These are phyloP conservation scores for Pulveroboletus sp. DNA, from an alignment of 768 basidiomycete species.

Conservation along the genomic window DNA sequence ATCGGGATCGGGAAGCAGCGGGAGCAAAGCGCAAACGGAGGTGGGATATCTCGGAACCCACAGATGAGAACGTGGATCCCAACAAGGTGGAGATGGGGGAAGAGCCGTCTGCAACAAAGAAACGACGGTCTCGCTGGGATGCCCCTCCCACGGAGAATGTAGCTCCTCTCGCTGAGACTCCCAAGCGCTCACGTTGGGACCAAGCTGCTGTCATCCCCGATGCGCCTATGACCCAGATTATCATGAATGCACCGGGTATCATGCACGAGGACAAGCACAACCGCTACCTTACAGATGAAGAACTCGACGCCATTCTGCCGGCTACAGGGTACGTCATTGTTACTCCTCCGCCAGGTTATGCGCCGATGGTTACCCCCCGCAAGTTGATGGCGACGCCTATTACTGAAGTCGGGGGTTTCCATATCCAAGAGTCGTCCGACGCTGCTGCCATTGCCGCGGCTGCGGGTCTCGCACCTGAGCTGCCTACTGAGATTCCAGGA, in stretches of 20 bases:
- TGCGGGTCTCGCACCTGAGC: conserved; percentile 85
- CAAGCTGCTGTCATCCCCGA: conserved; percentile 79
- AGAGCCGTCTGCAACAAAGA: conserved; percentile 76
- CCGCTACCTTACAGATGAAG: conserved; percentile 92
- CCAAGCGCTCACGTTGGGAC: conserved; percentile 95
- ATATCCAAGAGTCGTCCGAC: conserved; percentile 93
- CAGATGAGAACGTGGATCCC: conserved; percentile 63
- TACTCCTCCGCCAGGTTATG: conserved; percentile 91
- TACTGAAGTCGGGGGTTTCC: conserved; percentile 77
- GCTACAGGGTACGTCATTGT: conserved; percentile 84
- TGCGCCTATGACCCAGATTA: conserved; percentile 69
- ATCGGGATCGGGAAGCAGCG: conserved; percentile 35
- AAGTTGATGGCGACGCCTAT: conserved; percentile 55
- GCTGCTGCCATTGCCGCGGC: conserved; percentile 84
- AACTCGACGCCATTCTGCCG: conserved; percentile 88
- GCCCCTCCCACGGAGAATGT: conserved; percentile 74
- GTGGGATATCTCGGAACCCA: conserved; percentile 67
- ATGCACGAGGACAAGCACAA: conserved; percentile 95
- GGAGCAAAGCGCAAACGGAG: conserved; percentile 70
- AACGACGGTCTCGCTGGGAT: conserved; percentile 95
- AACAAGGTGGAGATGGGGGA: conserved; percentile 63
- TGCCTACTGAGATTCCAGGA: conserved; percentile 96
- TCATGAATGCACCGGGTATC: conserved; percentile 80
- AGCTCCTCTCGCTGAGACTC: conserved; percentile 51
- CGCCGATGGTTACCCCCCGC: conserved; percentile 63